Conservation (phyloP, 768 basidiomycete species). For the Mycena venus region DNA sequence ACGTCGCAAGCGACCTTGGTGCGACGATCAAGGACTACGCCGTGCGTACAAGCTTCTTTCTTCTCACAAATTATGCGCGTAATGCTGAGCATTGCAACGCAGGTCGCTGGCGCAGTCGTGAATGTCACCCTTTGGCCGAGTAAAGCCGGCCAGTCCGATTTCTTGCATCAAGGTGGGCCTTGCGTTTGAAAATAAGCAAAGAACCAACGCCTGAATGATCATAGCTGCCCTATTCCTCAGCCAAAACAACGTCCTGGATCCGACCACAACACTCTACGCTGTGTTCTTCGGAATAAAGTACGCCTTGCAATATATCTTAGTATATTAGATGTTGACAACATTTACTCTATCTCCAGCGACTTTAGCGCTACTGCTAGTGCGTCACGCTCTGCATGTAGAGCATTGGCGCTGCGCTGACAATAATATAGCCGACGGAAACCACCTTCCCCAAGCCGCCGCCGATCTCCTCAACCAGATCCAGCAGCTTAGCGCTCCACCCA, state of each 20-base stretch:
- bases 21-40: constrained; percentile 68
- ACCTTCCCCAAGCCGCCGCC: too few species aligned
- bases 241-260: constrained; percentile 58
- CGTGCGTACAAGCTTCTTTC: constrained; percentile 42
- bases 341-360: too few species aligned
- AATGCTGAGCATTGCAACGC: neutral
- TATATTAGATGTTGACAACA: too few species aligned
- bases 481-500: constrained; percentile 61
- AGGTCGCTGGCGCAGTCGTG: constrained; percentile 61
- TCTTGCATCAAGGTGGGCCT: constrained; percentile 65
- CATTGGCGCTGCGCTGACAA: neutral
- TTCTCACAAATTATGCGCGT: neutral
- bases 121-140: constrained; percentile 66
- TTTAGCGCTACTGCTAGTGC: constrained; percentile 53
- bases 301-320: too few species aligned
- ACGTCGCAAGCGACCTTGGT: constrained; percentile 57
- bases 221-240: constrained; percentile 43
- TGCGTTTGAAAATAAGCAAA: too few species aligned
- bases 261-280: constrained; percentile 65
- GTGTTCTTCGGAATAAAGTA: too few species aligned
- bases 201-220: constrained; percentile 27
- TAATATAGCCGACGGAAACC: constrained; percentile 46
- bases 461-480: too few species aligned
- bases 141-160: constrained; percentile 61
- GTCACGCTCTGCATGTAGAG: constrained; percentile 42